Evolutionary conservation across 495 filamentous ascomycete genomes (phyloP), one percentile per base, ranked within the genome.

Genomic region (Trichoderma asperelloides): DNA sequence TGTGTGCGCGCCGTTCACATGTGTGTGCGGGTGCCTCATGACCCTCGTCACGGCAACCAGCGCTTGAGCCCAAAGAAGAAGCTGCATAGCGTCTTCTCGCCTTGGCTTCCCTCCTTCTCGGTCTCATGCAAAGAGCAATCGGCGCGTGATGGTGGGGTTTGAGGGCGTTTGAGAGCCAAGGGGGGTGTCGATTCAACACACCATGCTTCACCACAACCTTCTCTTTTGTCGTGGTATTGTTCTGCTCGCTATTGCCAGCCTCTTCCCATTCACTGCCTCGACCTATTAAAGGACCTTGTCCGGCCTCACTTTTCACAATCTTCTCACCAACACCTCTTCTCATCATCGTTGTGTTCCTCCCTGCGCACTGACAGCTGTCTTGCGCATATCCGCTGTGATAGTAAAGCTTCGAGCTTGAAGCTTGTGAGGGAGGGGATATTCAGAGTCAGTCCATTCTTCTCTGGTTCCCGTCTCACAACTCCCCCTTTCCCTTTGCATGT

Each of bases 21-120:
- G 55, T 60, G 55, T 60, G 55, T 60, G 55, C 27, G 55, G 23
- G 23, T 60, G 55, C 55, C 55, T 60, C 55, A 60, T 60, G 55
- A 60, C 55, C 55, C 55, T 60, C 55, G 55, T 60, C 55, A 60
- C 55, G 55, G 55, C 55, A 9, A 25, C 55, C 55, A 60, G 16
- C 55, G 55, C 55, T 60, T 60, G 55, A n/a, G 55, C 55, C 55
- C 55, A 60, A 60, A 60, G 55, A 60, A 60, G 55, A 60, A 60
- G 55, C 55, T 60, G 55, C 55, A 8, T 60, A 60, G 11, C 55
- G 8, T 60, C 25, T 28, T 60, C 55, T 60, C 27, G 55, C 8
- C 55, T 60, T 60, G 55, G 55, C 55, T 27, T 60, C 55, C 55
- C 55, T 60, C 55, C 55, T 28, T 28, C 55, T 60, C 55, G 55